phyloP scores from a whole-genome alignment of 495 filamentous ascomycete species.

The Penicillium silybi region DNA sequence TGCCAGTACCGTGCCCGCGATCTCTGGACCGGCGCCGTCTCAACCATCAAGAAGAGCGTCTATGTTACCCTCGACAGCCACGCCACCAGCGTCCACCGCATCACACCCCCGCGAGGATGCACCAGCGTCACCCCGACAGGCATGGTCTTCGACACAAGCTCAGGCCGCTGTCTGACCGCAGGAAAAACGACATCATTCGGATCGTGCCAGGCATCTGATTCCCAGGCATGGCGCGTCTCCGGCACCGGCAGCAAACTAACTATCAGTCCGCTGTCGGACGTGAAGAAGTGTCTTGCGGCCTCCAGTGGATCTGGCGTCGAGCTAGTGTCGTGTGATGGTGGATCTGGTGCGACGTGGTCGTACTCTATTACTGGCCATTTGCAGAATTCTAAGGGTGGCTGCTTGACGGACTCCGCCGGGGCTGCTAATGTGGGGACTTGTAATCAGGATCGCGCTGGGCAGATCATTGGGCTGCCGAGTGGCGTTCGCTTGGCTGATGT shows the following conservation, averaged over 20 bases:
- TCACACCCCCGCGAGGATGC: slow-evolving; percentile 16
- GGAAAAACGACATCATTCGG: slow-evolving; percentile 14
- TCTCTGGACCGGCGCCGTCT: slow-evolving; percentile 16
- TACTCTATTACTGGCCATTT: slow-evolving; percentile 27
- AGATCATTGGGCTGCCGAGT: slow-evolving; percentile 33
- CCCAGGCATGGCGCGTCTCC: slow-evolving; percentile 29
- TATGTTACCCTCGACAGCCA: slow-evolving; percentile 23
- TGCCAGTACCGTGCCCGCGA: slow-evolving; percentile 21
- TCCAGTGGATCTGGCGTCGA: not conserved
- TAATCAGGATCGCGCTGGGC: slow-evolving; percentile 15
- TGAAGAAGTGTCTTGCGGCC: slow-evolving; percentile 17
- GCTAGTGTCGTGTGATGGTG: slow-evolving; percentile 13
- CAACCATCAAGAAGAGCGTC: slow-evolving; percentile 8
- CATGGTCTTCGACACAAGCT: slow-evolving; percentile 32
- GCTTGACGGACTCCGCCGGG: slow-evolving; percentile 20
- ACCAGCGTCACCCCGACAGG: slow-evolving; percentile 24
- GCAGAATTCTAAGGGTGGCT: slow-evolving; percentile 16
- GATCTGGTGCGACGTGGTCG: slow-evolving; percentile 17
- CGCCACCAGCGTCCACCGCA: slow-evolving; percentile 25
- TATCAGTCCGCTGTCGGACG: slow-evolving; percentile 23
- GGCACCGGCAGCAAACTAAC: slow-evolving; percentile 12
- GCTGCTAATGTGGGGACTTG: slow-evolving; percentile 9
- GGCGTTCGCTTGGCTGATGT: slow-evolving; percentile 17
- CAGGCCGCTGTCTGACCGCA: slow-evolving; percentile 29
- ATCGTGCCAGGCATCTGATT: slow-evolving; percentile 18